phyloP scores from a whole-genome alignment of 305 asterid species.

The Solanum hybrid region DNA sequence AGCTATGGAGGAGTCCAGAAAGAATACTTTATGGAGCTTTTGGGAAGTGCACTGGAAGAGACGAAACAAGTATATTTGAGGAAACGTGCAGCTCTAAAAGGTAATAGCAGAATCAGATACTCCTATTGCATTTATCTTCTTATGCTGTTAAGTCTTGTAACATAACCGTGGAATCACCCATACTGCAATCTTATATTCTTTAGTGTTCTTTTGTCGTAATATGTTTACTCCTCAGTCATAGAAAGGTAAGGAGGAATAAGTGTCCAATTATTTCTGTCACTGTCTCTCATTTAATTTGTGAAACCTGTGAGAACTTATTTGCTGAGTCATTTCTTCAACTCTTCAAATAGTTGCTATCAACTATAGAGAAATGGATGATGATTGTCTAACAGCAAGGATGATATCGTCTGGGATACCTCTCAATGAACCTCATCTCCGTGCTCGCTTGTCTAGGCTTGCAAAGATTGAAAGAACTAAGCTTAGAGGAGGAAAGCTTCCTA shows the following conservation, averaged over 20 bases:
- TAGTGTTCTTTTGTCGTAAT: not conserved
- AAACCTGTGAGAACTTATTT: not conserved
- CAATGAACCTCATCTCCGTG: constrained; percentile 45
- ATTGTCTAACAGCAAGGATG: constrained; percentile 40
- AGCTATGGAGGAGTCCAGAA: constrained; percentile 51
- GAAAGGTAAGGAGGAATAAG: not conserved
- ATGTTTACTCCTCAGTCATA: not conserved
- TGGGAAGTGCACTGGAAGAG: constrained; percentile 38
- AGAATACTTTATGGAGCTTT: constrained; percentile 37
- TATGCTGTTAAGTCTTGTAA: not conserved
- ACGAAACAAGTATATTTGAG: constrained; percentile 30
- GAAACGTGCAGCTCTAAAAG: constrained; percentile 47
- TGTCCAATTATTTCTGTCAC: not conserved
- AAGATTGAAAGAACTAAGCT: constrained; percentile 23
- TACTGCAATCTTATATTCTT: not conserved
- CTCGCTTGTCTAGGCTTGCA: constrained; percentile 30
- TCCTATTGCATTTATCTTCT: not conserved
- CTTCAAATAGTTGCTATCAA: constrained; percentile 43
- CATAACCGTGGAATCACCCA: not conserved
- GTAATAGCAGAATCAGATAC: constrained; percentile 15
- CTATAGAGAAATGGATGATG: constrained; percentile 27
- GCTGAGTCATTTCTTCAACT: not conserved
- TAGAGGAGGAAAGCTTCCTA: constrained; percentile 42
- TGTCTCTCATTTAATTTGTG: not conserved
- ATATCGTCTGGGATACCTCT: constrained; percentile 45